These are phyloP conservation scores for Acanthamoeba quina DNA, from an alignment of 208 protist genomes.

Conservation along the genomic window DNA sequence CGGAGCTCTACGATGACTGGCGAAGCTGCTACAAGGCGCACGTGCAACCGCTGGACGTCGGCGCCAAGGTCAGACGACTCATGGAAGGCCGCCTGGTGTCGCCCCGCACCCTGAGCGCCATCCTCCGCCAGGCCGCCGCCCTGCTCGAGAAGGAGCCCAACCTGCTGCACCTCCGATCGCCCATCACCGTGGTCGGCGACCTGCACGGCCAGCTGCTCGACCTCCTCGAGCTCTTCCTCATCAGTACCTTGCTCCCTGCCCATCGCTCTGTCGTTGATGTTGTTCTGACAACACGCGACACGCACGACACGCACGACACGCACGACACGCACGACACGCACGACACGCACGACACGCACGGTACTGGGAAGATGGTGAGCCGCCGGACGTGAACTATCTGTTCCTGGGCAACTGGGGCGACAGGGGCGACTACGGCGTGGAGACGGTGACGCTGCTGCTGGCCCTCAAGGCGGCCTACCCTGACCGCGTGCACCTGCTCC, in stretches of 20 bases:
- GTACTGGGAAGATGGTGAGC: not conserved
- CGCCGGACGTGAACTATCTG: conserved; percentile 95
- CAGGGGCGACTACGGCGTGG: conserved; percentile 93
- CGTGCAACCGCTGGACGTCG: not conserved
- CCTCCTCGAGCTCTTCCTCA: conserved; percentile 97
- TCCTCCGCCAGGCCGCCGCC: conserved; percentile 82
- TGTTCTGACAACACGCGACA: too few species aligned
- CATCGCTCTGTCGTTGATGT: not conserved
- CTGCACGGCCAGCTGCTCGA: conserved; percentile 99
- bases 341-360: not conserved
- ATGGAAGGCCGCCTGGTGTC: not conserved
- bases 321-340: not conserved
- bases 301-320: not conserved
- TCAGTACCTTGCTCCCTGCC: conserved; percentile 85
- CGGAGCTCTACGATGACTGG: not conserved
- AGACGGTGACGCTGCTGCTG: conserved; percentile 92
- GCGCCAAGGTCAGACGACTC: not conserved
- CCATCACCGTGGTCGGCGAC: conserved; percentile 99
- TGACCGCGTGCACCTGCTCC: conserved; percentile 92
- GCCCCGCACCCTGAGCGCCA: not conserved
- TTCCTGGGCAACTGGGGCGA: conserved; percentile 96
- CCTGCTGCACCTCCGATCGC: conserved; percentile 95
- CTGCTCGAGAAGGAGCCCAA: conserved; percentile 93
- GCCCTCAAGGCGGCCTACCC: conserved; percentile 93
- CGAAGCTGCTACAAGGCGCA: not conserved